Evolutionary conservation across 2,329 filamentous ascomycete genomes (phyloP).

Genomic region (Epicoccum nigrum): DNA sequence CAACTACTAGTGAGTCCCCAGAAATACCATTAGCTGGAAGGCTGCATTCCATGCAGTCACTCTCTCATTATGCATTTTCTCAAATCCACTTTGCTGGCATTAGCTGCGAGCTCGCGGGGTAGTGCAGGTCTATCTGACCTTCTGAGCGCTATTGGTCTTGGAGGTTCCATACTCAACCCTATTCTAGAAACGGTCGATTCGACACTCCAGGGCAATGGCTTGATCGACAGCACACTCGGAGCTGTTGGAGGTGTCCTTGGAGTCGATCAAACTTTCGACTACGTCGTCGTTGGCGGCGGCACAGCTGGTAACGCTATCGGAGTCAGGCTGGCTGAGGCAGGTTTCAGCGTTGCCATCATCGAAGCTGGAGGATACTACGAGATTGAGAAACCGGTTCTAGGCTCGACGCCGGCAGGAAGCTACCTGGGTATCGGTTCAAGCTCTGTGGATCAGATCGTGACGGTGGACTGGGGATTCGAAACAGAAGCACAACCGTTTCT

Average conservation of each 20-base stretch:
- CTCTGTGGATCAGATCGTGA: constrained; percentile 23
- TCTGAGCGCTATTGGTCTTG: neutral
- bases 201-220: neutral
- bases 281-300: constrained; percentile 11
- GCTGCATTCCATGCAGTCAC: neutral
- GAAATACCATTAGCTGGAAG: neutral
- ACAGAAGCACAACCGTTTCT: constrained; percentile 33
- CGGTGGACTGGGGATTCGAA: constrained; percentile 40
- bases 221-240: neutral
- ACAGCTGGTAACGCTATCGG: constrained; percentile 21
- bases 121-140: neutral
- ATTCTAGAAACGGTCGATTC: neutral
- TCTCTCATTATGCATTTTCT: neutral
- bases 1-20: neutral
- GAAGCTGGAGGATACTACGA: constrained; percentile 34
- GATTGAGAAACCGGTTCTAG: constrained; percentile 14
- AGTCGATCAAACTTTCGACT: neutral
- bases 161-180: neutral
- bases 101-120: neutral
- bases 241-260: neutral
- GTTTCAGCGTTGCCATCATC: constrained; percentile 27
- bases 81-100: neutral
- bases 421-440: constrained; percentile 26
- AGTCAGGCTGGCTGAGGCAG: constrained; percentile 18
- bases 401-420: constrained; percentile 27